These are phyloP conservation scores for Zoysia pacifica DNA, from an alignment of 176 grass and related monocot genomes.

Conservation along the genomic window DNA sequence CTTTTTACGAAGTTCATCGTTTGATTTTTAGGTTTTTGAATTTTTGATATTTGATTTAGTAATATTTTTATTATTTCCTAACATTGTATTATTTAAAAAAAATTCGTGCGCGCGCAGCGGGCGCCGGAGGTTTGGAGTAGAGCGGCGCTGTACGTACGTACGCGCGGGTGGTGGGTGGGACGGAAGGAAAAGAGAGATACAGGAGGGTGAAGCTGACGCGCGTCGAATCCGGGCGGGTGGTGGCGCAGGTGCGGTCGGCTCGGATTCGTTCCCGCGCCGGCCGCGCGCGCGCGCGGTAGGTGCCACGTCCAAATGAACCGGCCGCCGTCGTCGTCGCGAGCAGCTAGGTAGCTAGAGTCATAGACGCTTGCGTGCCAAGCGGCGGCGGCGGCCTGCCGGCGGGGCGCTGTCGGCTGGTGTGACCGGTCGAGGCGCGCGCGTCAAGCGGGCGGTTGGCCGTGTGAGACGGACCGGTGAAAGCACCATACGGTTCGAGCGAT, in stretches of 20 bases:
- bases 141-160: background rate
- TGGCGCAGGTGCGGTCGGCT: background rate
- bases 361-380: background rate
- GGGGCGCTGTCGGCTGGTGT: background rate
- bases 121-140: background rate
- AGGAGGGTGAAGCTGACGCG: background rate
- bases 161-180: conserved; percentile 12
- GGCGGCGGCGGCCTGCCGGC: background rate
- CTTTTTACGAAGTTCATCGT: too few relatives aligned
- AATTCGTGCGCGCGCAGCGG: too few relatives aligned
- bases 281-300: background rate
- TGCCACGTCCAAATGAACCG: background rate
- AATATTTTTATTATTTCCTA: too few relatives aligned
- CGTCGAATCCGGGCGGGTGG: background rate
- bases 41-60: too few relatives aligned
- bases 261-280: background rate
- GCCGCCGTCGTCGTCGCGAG: background rate
- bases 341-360: background rate
- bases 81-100: too few relatives aligned
- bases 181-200: background rate
- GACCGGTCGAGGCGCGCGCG: too few relatives aligned
- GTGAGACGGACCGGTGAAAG: background rate
- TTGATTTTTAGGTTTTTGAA: too few relatives aligned
- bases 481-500: background rate
- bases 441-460: background rate